Percentiles rank a stretch among this genome's conserved stretches.
Conservation (phyloP, 768 basidiomycete species). For the Lentinula lateritia region DNA sequence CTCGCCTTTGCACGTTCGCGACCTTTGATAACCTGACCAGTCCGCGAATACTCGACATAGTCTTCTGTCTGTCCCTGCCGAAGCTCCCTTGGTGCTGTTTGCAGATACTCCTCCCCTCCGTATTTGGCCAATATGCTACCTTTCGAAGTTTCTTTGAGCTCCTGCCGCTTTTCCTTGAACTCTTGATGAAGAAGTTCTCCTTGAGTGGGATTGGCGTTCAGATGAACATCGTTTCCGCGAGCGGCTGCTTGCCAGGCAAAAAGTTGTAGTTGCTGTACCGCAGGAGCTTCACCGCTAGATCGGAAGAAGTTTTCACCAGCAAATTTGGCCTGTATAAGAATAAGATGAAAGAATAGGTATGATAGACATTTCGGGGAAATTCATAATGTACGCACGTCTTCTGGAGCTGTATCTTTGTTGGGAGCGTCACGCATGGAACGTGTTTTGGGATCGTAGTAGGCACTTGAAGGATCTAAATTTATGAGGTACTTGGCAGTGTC, state of each 20-base stretch:
- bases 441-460: slow-evolving; percentile 99
- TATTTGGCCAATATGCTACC: slow-evolving; percentile 89
- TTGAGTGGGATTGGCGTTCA: slow-evolving; percentile 95
- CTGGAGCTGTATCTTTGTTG: slow-evolving; percentile 63
- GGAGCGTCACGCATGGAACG: slow-evolving; percentile 99
- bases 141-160: slow-evolving; percentile 82
- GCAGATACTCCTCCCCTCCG: slow-evolving; percentile 90
- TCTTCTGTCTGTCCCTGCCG: slow-evolving; percentile 95
- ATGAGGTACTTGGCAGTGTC: slow-evolving; percentile 99
- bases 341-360: not conserved
- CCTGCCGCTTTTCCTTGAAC: slow-evolving; percentile 89
- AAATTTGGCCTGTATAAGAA: slow-evolving; percentile 65
- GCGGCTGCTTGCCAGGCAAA: slow-evolving; percentile 97
- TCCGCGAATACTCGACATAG: slow-evolving; percentile 94
- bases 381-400: slow-evolving; percentile 61
- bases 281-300: slow-evolving; percentile 86
- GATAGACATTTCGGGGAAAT: not conserved
- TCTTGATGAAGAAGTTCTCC: slow-evolving; percentile 89
- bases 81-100: slow-evolving; percentile 86
- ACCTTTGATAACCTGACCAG: slow-evolving; percentile 89
- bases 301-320: slow-evolving; percentile 97
- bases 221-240: slow-evolving; percentile 90
- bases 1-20: slow-evolving; percentile 79
- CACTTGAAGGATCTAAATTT: slow-evolving; percentile 91
- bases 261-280: slow-evolving; percentile 87